These are phyloP conservation scores for Trichoderma aggressivum DNA, from an alignment of 2,329 filamentous ascomycete genomes.

Conservation along the genomic window DNA sequence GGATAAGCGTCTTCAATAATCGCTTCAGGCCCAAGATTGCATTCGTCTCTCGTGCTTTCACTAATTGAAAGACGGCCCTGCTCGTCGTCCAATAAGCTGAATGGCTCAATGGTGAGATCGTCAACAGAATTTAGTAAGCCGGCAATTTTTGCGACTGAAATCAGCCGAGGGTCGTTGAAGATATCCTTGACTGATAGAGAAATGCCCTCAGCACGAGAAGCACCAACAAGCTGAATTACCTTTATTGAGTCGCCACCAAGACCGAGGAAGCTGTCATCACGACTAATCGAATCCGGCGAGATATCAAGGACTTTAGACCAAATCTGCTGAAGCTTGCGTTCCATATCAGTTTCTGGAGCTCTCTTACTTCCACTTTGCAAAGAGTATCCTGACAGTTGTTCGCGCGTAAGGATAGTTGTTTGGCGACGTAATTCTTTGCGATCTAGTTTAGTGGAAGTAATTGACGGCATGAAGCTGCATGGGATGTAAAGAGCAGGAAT, in stretches of 20 bases:
- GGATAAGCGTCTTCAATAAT: constrained; percentile 29
- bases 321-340: constrained; percentile 5
- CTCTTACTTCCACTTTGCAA: not conserved
- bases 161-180: constrained; percentile 21
- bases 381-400: not conserved
- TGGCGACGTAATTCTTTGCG: not conserved
- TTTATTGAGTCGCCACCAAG: constrained; percentile 30
- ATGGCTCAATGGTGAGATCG: not conserved
- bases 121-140: not conserved
- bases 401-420: not conserved
- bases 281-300: constrained; percentile 27
- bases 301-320: constrained; percentile 11
- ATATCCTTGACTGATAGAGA: constrained; percentile 21
- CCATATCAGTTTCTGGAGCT: constrained; percentile 13
- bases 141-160: not conserved
- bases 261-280: constrained; percentile 27
- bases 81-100: constrained; percentile 25
- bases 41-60: not conserved
- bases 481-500: constrained; percentile 4
- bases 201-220: constrained; percentile 11
- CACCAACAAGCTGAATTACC: constrained; percentile 24
- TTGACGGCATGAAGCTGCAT: constrained; percentile 3
- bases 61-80: not conserved
- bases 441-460: constrained; percentile 10
- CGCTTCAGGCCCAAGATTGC: not conserved